Evolutionary conservation across 2,329 filamentous ascomycete species (phyloP), one percentile per base, ranked within the genome.

Genomic region (Exophiala lecanii-corni): DNA sequence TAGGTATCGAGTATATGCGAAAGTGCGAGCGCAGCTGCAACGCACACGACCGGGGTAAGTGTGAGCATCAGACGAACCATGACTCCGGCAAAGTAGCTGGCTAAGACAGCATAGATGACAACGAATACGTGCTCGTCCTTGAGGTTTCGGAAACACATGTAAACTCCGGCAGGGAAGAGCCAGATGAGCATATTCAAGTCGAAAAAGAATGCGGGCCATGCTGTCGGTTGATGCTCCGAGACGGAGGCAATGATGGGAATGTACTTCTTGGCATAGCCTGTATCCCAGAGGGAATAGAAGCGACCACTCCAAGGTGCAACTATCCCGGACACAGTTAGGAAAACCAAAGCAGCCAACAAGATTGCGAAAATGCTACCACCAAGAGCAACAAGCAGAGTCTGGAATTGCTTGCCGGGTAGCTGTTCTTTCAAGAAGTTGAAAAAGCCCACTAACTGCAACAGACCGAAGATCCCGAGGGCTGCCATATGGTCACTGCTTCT

Each of bases 221-320:
- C 92, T 26, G 92, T 98, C 41, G 92, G 92, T 71, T 98, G 92
- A 72, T 98, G 92, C 71, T 98, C 92, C 1, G 92, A 98, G 35
- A 98, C 92, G n/a, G 92, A 98, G 3, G 92, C 92, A 64, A 98
- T 98, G 62, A 98, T 98, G 49, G 92, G 92, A 62, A 98, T 98
- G 62, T 98, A 92, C 53, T 97, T 94, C 76, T 98, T 98, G 59
- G 92, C 92, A 63, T 98, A 98, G 58, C 88, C 85, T 4, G 92
- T 98, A 64, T 98, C 94, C 89, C 91, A 98, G 21, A 98, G 81
- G 16, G 94, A 98, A 73, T 98, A 98, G 78, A 98, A 98, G 58
- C 92, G 89, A 52, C 92, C 92, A 59, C 86, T 89, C 92, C 92
- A 98, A 13, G 94, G 92, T 16, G 94, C 92, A 65, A 98, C 92